Percentiles rank a stretch among this genome's conserved stretches.
phyloP scores from a whole-genome alignment of 208 protist genomes.

The Acanthamoeba sp. region DNA sequence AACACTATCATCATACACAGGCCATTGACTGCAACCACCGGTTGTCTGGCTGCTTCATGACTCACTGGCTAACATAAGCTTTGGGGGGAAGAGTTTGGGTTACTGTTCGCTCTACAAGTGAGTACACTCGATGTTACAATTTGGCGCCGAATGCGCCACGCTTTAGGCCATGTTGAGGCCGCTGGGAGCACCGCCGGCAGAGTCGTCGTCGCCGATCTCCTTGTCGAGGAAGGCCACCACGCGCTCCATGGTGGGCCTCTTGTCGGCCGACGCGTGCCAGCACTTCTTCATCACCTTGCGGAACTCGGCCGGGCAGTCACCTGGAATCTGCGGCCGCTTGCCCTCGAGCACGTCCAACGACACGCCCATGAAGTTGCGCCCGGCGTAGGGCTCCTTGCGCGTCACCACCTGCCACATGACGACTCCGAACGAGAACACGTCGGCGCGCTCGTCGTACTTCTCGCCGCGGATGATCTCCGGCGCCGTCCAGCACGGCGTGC shows the following conservation, averaged over 20 bases:
- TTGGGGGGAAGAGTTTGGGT: too few species aligned
- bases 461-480: not conserved
- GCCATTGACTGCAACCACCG: too few species aligned
- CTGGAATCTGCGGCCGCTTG: slow-evolving; percentile 75
- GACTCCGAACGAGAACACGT: slow-evolving; percentile 88
- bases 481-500: not conserved
- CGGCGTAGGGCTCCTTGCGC: slow-evolving; percentile 63
- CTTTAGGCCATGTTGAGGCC: too few species aligned
- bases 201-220: not conserved
- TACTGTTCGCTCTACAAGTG: too few species aligned
- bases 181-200: too few species aligned
- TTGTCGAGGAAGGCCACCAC: slow-evolving; percentile 1
- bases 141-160: too few species aligned
- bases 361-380: not conserved
- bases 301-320: slow-evolving; percentile 65
- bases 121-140: too few species aligned
- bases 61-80: too few species aligned
- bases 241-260: not conserved
- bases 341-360: slow-evolving; percentile 62
- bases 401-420: slow-evolving; percentile 85
- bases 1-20: too few species aligned
- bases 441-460: slow-evolving; percentile 79
- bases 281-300: slow-evolving; percentile 77
- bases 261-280: slow-evolving; percentile 75
- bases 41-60: too few species aligned